Conservation (phyloP, 2,329 filamentous ascomycete species). For the Plectosphaerella plurivora region DNA sequence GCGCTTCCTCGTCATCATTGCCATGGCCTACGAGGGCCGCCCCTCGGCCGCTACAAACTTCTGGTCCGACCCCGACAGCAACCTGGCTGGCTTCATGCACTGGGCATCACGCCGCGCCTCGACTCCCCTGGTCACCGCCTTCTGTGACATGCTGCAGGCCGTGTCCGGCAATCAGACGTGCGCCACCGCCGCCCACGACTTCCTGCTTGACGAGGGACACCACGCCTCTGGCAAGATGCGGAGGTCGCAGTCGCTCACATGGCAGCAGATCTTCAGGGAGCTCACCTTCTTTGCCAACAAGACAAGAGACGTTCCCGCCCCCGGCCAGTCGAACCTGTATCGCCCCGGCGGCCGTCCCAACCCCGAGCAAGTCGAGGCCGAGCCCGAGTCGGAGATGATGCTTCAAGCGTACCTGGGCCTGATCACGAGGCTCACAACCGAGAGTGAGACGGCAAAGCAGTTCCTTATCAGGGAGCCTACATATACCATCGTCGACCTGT, state of each 20-base stretch:
- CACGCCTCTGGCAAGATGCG: constrained; percentile 73
- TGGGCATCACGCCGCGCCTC: constrained; percentile 96
- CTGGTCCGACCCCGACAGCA: constrained; percentile 89
- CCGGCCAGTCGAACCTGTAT: constrained; percentile 48
- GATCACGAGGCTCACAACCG: constrained; percentile 73
- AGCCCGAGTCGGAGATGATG: constrained; percentile 95
- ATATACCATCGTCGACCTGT: constrained; percentile 66
- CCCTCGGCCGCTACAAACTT: constrained; percentile 82
- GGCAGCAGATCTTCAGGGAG: constrained; percentile 89
- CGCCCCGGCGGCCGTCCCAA: constrained; percentile 54
- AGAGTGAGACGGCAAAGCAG: constrained; percentile 66
- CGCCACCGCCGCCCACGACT: constrained; percentile 80
- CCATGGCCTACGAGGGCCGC: constrained; percentile 83
- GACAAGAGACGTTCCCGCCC: constrained; percentile 66
- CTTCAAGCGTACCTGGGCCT: constrained; percentile 89
- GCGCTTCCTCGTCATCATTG: constrained; percentile 85
- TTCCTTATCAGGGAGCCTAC: constrained; percentile 66
- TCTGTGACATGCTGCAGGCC: constrained; percentile 92
- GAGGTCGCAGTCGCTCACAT: constrained; percentile 80
- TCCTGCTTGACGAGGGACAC: constrained; percentile 80
- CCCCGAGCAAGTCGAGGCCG: constrained; percentile 67
- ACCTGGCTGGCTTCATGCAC: constrained; percentile 88
- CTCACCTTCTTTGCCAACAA: constrained; percentile 78
- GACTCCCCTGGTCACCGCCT: constrained; percentile 91
- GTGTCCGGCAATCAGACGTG: constrained; percentile 80